A percentile compares a stretch with the other conserved stretches of the same genome.
Evolutionary conservation across 1,284 basidiomycete species (phyloP).

Genomic region (Kwoniella shivajii): DNA sequence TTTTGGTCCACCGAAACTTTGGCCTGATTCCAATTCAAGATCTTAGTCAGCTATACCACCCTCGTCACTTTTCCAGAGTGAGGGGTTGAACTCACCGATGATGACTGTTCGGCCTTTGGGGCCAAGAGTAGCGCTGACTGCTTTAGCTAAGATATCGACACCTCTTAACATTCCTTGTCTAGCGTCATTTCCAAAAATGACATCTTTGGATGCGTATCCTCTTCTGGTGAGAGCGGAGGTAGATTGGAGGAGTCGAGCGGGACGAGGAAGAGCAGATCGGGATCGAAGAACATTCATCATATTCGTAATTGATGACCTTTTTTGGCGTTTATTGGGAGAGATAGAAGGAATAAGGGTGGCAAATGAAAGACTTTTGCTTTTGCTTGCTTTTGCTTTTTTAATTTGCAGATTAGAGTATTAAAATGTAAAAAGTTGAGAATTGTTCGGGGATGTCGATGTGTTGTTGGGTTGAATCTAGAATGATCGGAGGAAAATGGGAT

Average conservation of each 20-base stretch:
- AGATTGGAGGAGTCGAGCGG: conserved; percentile 56
- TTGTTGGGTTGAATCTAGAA: conserved; percentile 5
- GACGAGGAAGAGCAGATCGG: conserved; percentile 55
- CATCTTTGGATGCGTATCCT: conserved; percentile 82
- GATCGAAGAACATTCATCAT: conserved; percentile 44
- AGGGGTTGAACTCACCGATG: conserved; percentile 64
- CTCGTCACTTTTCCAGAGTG: neutral
- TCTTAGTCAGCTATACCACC: conserved; percentile 6
- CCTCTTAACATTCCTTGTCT: conserved; percentile 91
- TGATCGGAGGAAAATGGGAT: conserved; percentile 7
- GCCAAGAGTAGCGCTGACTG: conserved; percentile 91
- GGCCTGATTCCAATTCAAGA: conserved; percentile 52
- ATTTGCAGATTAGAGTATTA: neutral
- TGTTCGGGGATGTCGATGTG: neutral
- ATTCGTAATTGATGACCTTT: conserved; percentile 6
- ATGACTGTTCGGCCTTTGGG: conserved; percentile 99
- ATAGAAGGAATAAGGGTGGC: conserved; percentile 3
- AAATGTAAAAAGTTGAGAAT: conserved; percentile 2
- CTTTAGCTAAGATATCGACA: conserved; percentile 94
- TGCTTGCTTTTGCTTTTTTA: too few relatives aligned
- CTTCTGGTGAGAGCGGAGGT: conserved; percentile 42
- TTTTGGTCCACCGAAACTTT: conserved; percentile 95
- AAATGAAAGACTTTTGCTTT: too few relatives aligned
- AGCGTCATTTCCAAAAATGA: conserved; percentile 95
- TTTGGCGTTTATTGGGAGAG: conserved; percentile 17